Evolutionary conservation across 768 basidiomycete species (phyloP).

Genomic region (Lactarius akahatsu): DNA sequence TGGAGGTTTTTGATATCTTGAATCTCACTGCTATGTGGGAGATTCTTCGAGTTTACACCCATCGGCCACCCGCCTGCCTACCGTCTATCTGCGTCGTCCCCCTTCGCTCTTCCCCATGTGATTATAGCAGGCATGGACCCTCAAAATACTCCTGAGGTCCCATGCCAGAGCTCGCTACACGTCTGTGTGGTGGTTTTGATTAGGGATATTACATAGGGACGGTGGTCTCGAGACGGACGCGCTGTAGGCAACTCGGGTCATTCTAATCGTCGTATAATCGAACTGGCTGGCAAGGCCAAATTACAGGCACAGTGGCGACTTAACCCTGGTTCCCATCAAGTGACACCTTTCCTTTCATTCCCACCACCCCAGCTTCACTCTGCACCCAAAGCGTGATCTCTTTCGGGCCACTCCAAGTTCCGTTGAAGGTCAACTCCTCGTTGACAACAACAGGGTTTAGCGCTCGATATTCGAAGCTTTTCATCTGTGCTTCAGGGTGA

Average conservation of each 20-base stretch:
- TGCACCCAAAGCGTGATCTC: constrained; percentile 55
- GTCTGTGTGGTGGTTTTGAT: not conserved
- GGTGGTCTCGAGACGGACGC: too few relatives aligned
- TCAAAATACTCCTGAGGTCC: not conserved
- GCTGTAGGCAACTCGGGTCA: not conserved
- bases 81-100: not conserved
- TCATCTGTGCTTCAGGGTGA: constrained; percentile 47
- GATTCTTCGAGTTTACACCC: not conserved
- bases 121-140: not conserved
- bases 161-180: not conserved
- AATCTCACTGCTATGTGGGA: not conserved
- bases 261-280: not conserved
- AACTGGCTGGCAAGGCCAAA: not conserved
- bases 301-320: constrained; percentile 6
- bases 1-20: constrained; percentile 21
- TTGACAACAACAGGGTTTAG: constrained; percentile 62
- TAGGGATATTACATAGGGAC: not conserved
- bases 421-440: constrained; percentile 47
- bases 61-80: not conserved
- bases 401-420: constrained; percentile 43
- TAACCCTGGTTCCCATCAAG: constrained; percentile 29
- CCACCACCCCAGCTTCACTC: constrained; percentile 56
- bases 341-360: constrained; percentile 57
- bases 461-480: constrained; percentile 66
- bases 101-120: not conserved